These are phyloP conservation scores for Rubus parviflorus DNA, from an alignment of 306 rosid genomes.

Conservation along the genomic window DNA sequence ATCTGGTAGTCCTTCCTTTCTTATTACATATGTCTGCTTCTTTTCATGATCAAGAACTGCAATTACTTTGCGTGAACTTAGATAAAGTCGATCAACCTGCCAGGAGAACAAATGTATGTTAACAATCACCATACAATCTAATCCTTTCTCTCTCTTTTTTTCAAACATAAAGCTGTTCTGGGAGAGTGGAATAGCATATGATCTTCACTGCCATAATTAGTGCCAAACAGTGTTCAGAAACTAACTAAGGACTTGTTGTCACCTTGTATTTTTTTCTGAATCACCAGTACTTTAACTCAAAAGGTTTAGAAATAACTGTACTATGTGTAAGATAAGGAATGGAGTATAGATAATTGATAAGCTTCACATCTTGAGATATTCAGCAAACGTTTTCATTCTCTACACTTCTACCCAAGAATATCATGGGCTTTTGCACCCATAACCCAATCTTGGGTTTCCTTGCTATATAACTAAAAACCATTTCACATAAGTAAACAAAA, in stretches of 20 bases:
- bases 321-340: background rate
- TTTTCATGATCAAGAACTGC: conserved; percentile 91
- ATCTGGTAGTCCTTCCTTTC: conserved; percentile 97
- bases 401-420: background rate
- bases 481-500: background rate
- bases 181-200: background rate
- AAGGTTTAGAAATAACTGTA: background rate
- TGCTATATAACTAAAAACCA: background rate
- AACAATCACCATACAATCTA: background rate
- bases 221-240: background rate
- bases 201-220: background rate
- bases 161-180: background rate
- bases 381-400: background rate
- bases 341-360: background rate
- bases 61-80: conserved; percentile 68
- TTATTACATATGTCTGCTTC: conserved; percentile 70
- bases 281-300: no score
- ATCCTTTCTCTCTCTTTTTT: background rate
- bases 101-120: background rate
- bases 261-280: no score
- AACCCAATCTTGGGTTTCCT: background rate
- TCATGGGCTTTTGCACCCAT: background rate
- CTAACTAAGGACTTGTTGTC: no score
- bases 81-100: conserved; percentile 92
- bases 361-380: background rate